Conservation (phyloP, 108 stramenopile species). For the Nitzschia sp. region DNA sequence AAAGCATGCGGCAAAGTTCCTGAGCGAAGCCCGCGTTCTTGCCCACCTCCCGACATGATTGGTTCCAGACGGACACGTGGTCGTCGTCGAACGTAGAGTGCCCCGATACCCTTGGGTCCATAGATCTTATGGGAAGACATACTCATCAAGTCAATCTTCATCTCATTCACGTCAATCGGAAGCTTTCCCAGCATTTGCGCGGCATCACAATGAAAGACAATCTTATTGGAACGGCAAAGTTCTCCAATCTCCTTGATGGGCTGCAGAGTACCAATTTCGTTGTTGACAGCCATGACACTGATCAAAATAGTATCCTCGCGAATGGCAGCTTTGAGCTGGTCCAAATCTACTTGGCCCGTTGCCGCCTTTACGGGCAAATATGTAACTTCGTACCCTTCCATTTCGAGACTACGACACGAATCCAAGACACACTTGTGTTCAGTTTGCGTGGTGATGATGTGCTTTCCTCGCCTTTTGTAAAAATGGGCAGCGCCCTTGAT, state of each 20-base stretch:
- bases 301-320: conserved; percentile 93
- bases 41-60: conserved; percentile 96
- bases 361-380: conserved; percentile 89
- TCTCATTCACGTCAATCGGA: conserved; percentile 93
- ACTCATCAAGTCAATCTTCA: conserved; percentile 95
- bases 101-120: conserved; percentile 99
- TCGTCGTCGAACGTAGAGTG: conserved; percentile 92
- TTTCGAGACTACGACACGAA: conserved; percentile 92
- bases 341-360: conserved; percentile 93
- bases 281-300: conserved; percentile 99
- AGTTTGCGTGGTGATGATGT: conserved; percentile 98
- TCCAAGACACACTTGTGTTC: conserved; percentile 99
- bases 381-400: conserved; percentile 97
- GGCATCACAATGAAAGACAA: conserved; percentile 98
- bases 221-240: conserved; percentile 90
- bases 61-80: conserved; percentile 98
- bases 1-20: conserved; percentile 91
- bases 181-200: conserved; percentile 99
- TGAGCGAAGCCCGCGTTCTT: conserved; percentile 93
- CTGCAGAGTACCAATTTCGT: conserved; percentile 99
- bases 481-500: conserved; percentile 98
- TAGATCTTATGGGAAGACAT: conserved; percentile 98
- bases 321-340: conserved; percentile 84
- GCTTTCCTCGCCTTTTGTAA: conserved; percentile 81
- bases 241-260: conserved; percentile 94